These are phyloP conservation scores for Phytophthora pluvialis DNA, from an alignment of 352 stramenopile genomes.

Conservation along the genomic window DNA sequence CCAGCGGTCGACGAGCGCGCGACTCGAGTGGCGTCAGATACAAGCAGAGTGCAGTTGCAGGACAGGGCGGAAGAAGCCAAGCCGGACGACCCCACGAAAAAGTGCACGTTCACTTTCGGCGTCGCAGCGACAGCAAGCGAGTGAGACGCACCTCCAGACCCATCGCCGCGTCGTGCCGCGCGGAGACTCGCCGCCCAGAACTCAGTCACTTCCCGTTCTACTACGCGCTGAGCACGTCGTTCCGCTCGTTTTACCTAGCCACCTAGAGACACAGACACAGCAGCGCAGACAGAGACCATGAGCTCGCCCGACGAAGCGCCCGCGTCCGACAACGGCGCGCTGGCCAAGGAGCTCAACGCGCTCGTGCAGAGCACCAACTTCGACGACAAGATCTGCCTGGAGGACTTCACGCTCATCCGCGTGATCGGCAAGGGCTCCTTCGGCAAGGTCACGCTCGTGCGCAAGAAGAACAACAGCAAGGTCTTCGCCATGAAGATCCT, in stretches of 20 bases:
- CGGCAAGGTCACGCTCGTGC: constrained; percentile 89
- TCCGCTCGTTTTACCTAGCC: constrained; percentile 20
- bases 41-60: constrained; percentile 4
- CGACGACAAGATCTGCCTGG: constrained; percentile 88
- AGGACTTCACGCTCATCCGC: constrained; percentile 91
- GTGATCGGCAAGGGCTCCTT: constrained; percentile 92
- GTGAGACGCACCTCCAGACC: constrained; percentile 8
- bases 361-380: constrained; percentile 82
- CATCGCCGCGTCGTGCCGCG: constrained; percentile 20
- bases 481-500: constrained; percentile 94
- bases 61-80: constrained; percentile 35
- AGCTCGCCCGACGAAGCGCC: constrained; percentile 57
- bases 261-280: constrained; percentile 4
- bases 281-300: constrained; percentile 35
- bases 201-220: constrained; percentile 19
- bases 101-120: constrained; percentile 18
- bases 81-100: constrained; percentile 33
- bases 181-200: constrained; percentile 19
- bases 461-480: constrained; percentile 91
- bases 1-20: constrained; percentile 21
- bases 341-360: constrained; percentile 66
- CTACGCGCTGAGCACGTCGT: constrained; percentile 19
- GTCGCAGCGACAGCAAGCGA: constrained; percentile 9
- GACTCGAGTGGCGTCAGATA: constrained; percentile 14
- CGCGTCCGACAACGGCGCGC: constrained; percentile 36